These are phyloP conservation scores for Barnettozyma californica DNA, from an alignment of 805 yeast genomes.

Conservation along the genomic window DNA sequence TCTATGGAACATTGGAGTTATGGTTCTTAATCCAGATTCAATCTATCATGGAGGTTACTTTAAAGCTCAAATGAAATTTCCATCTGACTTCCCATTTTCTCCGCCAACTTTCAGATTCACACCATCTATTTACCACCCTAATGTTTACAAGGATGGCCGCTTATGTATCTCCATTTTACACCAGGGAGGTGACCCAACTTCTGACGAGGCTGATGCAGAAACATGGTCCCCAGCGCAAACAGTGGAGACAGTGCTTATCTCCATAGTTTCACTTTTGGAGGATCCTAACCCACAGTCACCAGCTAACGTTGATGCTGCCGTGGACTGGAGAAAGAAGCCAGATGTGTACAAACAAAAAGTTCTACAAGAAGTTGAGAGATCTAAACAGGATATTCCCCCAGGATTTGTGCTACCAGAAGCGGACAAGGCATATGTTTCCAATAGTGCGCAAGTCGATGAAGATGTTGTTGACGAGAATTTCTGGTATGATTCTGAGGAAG, in stretches of 20 bases:
- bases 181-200: conserved; percentile 83
- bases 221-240: conserved; percentile 94
- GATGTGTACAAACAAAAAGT: conserved; percentile 73
- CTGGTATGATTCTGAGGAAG: conserved; percentile 69
- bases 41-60: conserved; percentile 92
- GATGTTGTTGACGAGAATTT: conserved; percentile 75
- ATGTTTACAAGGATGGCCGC: conserved; percentile 89
- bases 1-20: conserved; percentile 81
- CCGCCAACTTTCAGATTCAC: conserved; percentile 93
- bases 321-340: conserved; percentile 78
- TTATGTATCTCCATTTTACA: conserved; percentile 91
- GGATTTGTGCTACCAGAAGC: conserved; percentile 79
- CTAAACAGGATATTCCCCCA: conserved; percentile 80
- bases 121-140: conserved; percentile 92
- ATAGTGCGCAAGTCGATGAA: conserved; percentile 31
- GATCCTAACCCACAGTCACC: conserved; percentile 94
- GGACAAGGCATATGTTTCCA: conserved; percentile 49
- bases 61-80: conserved; percentile 91
- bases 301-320: conserved; percentile 94
- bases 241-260: conserved; percentile 84
- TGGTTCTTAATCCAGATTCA: conserved; percentile 86
- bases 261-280: conserved; percentile 84
- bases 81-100: conserved; percentile 81
- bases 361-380: conserved; percentile 73
- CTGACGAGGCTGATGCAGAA: conserved; percentile 89